These are phyloP conservation scores for Candida mattraensis DNA, from an alignment of 805 yeast genomes.

Conservation along the genomic window DNA sequence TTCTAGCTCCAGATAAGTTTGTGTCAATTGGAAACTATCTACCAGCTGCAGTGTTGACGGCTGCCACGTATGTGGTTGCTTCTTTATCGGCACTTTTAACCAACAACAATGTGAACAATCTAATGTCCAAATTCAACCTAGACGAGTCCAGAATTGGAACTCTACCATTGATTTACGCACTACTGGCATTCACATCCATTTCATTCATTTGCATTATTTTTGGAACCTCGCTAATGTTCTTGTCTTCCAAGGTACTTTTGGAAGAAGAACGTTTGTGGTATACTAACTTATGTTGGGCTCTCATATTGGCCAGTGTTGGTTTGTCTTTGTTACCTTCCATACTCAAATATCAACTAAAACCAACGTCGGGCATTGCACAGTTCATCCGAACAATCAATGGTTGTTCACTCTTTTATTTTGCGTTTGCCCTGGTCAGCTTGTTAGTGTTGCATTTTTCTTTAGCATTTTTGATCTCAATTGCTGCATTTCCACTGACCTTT, in stretches of 20 bases:
- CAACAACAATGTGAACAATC: constrained; percentile 34
- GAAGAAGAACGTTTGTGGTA: constrained; percentile 11
- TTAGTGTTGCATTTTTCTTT: constrained; percentile 83
- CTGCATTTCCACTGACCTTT: constrained; percentile 75
- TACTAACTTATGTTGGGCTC: constrained; percentile 14
- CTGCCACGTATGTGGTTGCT: constrained; percentile 67
- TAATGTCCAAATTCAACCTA: constrained; percentile 5
- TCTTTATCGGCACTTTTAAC: constrained; percentile 58
- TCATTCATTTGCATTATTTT: constrained; percentile 20
- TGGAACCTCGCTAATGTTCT: constrained; percentile 26
- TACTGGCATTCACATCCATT: constrained; percentile 32
- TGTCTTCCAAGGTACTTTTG: constrained; percentile 10
- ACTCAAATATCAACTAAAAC: constrained; percentile 5
- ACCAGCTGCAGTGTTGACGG: constrained; percentile 77
- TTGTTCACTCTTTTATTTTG: constrained; percentile 50
- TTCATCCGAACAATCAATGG: constrained; percentile 26
- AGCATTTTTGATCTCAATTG: constrained; percentile 66
- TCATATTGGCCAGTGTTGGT: constrained; percentile 8
- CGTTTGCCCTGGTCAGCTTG: constrained; percentile 69
- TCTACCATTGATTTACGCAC: constrained; percentile 29
- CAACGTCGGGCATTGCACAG: constrained; percentile 18
- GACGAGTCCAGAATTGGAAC: constrained; percentile 22
- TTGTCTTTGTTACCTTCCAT: constrained; percentile 18
- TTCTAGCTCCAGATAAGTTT: constrained; percentile 74
- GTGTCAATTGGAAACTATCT: constrained; percentile 93